These are phyloP conservation scores for Pythium rishiriense DNA, from an alignment of 352 stramenopile genomes.

Conservation along the genomic window DNA sequence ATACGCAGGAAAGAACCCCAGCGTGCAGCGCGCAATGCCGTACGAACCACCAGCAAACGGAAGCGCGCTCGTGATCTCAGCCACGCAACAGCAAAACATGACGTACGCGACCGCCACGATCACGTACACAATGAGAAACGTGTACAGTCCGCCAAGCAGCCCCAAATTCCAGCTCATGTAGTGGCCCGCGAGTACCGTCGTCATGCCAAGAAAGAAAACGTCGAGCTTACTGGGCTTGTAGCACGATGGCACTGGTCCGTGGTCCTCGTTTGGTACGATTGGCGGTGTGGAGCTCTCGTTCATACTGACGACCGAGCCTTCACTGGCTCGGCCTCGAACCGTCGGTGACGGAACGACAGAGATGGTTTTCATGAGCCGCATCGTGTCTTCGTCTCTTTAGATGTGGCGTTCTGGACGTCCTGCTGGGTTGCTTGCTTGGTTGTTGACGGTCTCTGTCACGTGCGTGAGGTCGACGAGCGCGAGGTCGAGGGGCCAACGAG, in stretches of 20 bases:
- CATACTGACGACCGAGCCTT: constrained; percentile 1
- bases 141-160: constrained; percentile 1
- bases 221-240: constrained; percentile 14
- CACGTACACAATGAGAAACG: constrained; percentile 10
- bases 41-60: constrained; percentile 33
- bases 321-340: neutral
- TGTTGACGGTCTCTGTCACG: no score
- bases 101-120: constrained; percentile 27
- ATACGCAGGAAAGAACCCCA: constrained; percentile 30
- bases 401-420: no score
- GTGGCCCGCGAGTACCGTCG: constrained; percentile 20
- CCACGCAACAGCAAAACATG: constrained; percentile 22
- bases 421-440: neutral
- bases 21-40: constrained; percentile 24
- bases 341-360: neutral
- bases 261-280: neutral
- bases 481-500: no score
- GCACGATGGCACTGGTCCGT: neutral
- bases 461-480: no score
- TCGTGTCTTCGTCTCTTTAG: neutral
- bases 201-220: constrained; percentile 23
- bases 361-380: neutral
- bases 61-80: constrained; percentile 31
- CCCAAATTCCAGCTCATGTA: constrained; percentile 30
- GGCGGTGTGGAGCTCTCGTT: neutral